phyloP scores from a whole-genome alignment of 345 rosid species.

The Citrus australasica region DNA sequence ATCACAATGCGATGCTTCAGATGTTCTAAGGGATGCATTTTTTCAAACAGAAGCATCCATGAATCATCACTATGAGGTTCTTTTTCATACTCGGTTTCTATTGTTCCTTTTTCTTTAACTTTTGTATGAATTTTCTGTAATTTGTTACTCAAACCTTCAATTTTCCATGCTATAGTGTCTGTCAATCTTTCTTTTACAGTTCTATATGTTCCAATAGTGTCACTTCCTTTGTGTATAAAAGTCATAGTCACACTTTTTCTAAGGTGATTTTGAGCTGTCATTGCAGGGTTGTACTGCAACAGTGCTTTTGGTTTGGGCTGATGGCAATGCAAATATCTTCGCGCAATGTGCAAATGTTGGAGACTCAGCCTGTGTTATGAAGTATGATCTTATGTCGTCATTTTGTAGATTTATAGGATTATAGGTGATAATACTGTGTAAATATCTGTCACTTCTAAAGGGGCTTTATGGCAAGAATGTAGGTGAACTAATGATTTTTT shows the following conservation, averaged over 20 bases:
- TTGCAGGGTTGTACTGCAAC: conserved; percentile 98
- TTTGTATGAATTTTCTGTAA: background rate
- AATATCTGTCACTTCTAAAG: background rate
- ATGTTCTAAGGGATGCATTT: conserved; percentile 75
- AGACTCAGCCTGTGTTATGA: conserved; percentile 82
- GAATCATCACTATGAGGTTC: conserved; percentile 87
- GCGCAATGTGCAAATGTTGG: conserved; percentile 96
- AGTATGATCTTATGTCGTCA: conserved; percentile 45
- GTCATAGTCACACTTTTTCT: no score
- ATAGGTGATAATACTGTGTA: background rate
- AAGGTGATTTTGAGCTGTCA: background rate
- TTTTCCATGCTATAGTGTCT: background rate
- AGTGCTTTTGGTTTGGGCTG: conserved; percentile 81
- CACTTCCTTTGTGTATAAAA: background rate
- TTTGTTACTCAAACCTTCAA: conserved; percentile 13
- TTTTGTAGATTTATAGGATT: conserved; percentile 3
- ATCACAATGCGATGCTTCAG: conserved; percentile 70
- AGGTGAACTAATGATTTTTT: background rate
- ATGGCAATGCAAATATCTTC: conserved; percentile 44
- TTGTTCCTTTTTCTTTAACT: conserved; percentile 2
- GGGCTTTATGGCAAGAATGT: background rate
- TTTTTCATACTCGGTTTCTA: conserved; percentile 2
- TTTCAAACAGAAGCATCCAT: conserved; percentile 76
- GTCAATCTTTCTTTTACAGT: background rate
- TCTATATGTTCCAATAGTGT: background rate